Conservation (phyloP, 2,329 filamentous ascomycete species). For the Alternaria gansuensis region DNA sequence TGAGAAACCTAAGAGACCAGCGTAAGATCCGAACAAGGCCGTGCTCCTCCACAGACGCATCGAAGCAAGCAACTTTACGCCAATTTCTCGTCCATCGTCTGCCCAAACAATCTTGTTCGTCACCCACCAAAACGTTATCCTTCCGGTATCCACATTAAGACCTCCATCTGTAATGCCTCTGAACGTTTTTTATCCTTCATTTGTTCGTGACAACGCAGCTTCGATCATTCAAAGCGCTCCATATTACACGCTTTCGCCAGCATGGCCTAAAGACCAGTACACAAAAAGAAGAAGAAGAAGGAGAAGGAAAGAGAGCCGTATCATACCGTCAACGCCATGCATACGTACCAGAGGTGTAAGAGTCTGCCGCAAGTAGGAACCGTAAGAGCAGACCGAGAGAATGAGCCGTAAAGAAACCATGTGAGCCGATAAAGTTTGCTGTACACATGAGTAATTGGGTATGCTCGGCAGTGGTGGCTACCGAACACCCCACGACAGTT, state of each 20-base stretch:
- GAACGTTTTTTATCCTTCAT: constrained; percentile 2
- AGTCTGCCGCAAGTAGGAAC: constrained; percentile 10
- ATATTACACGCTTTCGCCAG: background rate
- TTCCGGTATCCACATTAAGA: background rate
- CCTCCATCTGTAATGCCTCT: background rate
- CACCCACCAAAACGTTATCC: constrained; percentile 1
- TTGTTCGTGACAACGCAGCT: constrained; percentile 5
- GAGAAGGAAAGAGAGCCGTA: constrained; percentile 7
- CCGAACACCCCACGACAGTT: constrained; percentile 16
- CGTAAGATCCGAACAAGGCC: constrained; percentile 32
- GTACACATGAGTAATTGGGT: constrained; percentile 17
- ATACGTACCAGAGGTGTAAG: constrained; percentile 14
- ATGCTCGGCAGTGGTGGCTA: constrained; percentile 16
- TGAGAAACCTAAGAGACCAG: constrained; percentile 25
- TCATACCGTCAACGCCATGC: constrained; percentile 22
- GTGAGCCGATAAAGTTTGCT: constrained; percentile 5
- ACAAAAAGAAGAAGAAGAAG: constrained; percentile 9
- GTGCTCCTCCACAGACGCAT: constrained; percentile 31
- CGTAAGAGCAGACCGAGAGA: constrained; percentile 5
- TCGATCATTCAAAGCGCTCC: constrained; percentile 9
- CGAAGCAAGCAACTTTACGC: constrained; percentile 14
- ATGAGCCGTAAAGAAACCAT: constrained; percentile 4
- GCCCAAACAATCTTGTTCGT: constrained; percentile 8
- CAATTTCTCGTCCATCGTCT: constrained; percentile 5
- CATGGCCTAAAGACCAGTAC: constrained; percentile 5